Evolutionary conservation across 1,284 basidiomycete genomes (phyloP).

Genomic region (Boletus semigastroideus): DNA sequence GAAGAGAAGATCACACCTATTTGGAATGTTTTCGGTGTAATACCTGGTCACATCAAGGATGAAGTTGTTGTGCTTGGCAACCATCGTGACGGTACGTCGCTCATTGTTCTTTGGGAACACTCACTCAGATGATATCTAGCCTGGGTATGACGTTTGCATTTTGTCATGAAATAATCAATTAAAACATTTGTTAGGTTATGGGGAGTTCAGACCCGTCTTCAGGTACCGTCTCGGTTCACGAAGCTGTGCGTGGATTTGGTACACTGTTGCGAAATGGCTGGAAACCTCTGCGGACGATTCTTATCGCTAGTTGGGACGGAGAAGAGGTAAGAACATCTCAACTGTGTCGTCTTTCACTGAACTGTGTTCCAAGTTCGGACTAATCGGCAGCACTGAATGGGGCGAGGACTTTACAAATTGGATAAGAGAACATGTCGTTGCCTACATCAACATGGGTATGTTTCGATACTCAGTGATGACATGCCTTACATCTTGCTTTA

Average conservation of each 20-base stretch:
- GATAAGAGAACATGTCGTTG: conserved; percentile 66
- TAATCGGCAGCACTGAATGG: conserved; percentile 80
- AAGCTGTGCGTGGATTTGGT: conserved; percentile 73
- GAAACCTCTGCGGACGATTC: conserved; percentile 78
- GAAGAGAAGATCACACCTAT: conserved; percentile 47
- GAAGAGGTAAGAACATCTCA: conserved; percentile 55
- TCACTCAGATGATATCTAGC: conserved; percentile 17
- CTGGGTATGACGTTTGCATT: conserved; percentile 25
- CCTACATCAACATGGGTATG: conserved; percentile 75
- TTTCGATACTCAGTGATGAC: background rate
- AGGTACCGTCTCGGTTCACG: conserved; percentile 76
- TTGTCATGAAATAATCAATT: background rate
- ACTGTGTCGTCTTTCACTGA: conserved; percentile 1
- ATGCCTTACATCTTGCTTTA: conserved; percentile 6
- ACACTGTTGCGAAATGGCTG: conserved; percentile 66
- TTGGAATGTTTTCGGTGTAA: conserved; percentile 73
- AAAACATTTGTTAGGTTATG: conserved; percentile 41
- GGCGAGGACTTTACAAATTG: conserved; percentile 80
- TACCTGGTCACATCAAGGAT: conserved; percentile 74
- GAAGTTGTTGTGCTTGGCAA: conserved; percentile 77
- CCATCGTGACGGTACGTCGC: conserved; percentile 63
- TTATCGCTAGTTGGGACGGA: conserved; percentile 78
- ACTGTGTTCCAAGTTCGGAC: conserved; percentile 53
- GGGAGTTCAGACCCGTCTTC: conserved; percentile 77
- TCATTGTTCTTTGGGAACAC: background rate